Evolutionary conservation across 202 grass and related monocot genomes (phyloP), one percentile per base, ranked within the genome.

Genomic region (Hordeum pubiflorum): DNA sequence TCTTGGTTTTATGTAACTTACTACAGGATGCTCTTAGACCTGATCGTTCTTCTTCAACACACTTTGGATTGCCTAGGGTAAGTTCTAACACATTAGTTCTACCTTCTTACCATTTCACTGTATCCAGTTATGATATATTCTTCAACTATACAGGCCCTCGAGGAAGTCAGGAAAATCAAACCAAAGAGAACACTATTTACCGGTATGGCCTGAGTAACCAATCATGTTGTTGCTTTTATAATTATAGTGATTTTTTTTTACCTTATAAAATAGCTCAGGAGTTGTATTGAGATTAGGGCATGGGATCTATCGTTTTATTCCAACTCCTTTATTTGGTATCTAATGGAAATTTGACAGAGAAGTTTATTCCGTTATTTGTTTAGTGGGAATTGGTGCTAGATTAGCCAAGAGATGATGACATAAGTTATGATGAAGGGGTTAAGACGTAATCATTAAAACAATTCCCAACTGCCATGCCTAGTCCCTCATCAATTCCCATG

Each of bases 151-250:
- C 88, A 98, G 96, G 96, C 92, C 63, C 73, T 98, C 6, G 77
- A 91, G 36, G 96, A 98, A 95, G 86, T 98, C 50, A 89, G 90
- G 64, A 98, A 95, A 86, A 98, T 98, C 89, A 94, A 89, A 84
- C 92, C 92, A 80, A 93, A 81, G 82, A 94, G 82, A 90, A 91
- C 92, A 63, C 78, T 98, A 41, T 95, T 98, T 76, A 95, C 92
- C 84, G 92, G 96, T 98, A 92, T 62, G 71, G 34, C 21, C 50
- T 73, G 56, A 59, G 17, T 78, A 52, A 20, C 65, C 21, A 39
- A 63, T 85, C 57, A 41, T 82, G 40, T 58, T 33, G 29, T 61
- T 73, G 4, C 24, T 66, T 68, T 17, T 32, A 32, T 32, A 17
- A 68, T 78, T 32, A 33, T 69, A 24, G 38, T 6, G 1, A 79